Conservation (phyloP, 345 rosid species). For the Boechera divaricarpa region DNA sequence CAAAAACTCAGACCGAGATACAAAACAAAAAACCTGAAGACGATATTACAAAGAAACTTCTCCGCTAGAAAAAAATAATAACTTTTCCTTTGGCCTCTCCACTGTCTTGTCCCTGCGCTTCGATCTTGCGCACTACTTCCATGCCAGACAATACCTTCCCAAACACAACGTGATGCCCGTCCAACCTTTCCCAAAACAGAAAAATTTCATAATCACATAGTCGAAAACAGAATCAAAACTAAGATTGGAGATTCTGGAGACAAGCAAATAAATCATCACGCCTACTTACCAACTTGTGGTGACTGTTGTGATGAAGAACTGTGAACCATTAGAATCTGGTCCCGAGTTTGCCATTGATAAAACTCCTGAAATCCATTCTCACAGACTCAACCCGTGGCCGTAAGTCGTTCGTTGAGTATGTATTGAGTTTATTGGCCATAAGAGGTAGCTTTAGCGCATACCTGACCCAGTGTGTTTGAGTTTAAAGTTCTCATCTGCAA, state of each 20-base stretch:
- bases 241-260: constrained; percentile 5
- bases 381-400: neutral
- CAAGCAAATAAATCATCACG: neutral
- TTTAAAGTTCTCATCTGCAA: constrained; percentile 91
- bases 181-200: constrained; percentile 64
- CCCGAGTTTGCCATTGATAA: constrained; percentile 95
- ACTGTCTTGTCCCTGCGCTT: constrained; percentile 71
- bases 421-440: neutral
- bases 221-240: constrained; percentile 3
- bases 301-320: constrained; percentile 90
- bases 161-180: constrained; percentile 86
- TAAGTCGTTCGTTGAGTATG: neutral
- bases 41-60: constrained; percentile 57
- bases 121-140: constrained; percentile 85
- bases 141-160: constrained; percentile 91
- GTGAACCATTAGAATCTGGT: constrained; percentile 85
- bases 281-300: constrained; percentile 73
- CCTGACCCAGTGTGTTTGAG: constrained; percentile 89
- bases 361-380: constrained; percentile 52
- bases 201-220: neutral
- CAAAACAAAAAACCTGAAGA: neutral
- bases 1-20: neutral
- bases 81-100: constrained; percentile 78
- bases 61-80: constrained; percentile 66
- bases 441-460: constrained; percentile 33